These are phyloP conservation scores for Blastomyces parvus DNA, from an alignment of 2,329 filamentous ascomycete species.

Conservation along the genomic window DNA sequence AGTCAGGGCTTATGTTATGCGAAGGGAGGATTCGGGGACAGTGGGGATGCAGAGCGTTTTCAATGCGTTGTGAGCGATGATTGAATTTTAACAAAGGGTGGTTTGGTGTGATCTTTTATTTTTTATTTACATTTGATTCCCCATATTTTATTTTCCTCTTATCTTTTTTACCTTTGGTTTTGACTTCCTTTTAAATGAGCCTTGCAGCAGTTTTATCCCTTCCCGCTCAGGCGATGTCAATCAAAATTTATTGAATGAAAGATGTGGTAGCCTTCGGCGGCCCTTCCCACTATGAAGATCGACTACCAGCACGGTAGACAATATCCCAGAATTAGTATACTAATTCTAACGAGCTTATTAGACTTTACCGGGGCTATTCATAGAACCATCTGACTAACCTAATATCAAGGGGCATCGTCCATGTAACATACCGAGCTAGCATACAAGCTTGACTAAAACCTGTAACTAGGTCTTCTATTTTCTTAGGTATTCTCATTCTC, in stretches of 20 bases:
- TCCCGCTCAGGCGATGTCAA: neutral
- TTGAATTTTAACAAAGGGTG: neutral
- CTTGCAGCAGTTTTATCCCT: neutral
- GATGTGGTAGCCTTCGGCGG: too few species aligned
- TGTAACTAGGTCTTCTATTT: neutral
- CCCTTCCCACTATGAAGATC: neutral
- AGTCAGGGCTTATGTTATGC: constrained; percentile 74
- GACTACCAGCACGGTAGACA: too few species aligned
- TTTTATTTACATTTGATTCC: constrained; percentile 1
- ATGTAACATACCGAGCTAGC: neutral
- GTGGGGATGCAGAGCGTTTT: constrained; percentile 76
- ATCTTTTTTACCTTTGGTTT: neutral
- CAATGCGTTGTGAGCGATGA: constrained; percentile 46
- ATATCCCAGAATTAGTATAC: neutral
- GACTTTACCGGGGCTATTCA: neutral
- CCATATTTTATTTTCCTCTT: neutral
- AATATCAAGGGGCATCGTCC: too few species aligned
- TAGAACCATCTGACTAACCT: too few species aligned
- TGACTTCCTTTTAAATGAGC: neutral
- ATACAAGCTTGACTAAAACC: neutral
- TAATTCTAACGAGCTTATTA: neutral
- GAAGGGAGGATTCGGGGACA: constrained; percentile 71
- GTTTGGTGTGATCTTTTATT: neutral
- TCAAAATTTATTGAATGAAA: neutral
- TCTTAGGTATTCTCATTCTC: neutral